Conservation (phyloP, 1,139 yeast species). For the Blastobotrys proliferans region DNA sequence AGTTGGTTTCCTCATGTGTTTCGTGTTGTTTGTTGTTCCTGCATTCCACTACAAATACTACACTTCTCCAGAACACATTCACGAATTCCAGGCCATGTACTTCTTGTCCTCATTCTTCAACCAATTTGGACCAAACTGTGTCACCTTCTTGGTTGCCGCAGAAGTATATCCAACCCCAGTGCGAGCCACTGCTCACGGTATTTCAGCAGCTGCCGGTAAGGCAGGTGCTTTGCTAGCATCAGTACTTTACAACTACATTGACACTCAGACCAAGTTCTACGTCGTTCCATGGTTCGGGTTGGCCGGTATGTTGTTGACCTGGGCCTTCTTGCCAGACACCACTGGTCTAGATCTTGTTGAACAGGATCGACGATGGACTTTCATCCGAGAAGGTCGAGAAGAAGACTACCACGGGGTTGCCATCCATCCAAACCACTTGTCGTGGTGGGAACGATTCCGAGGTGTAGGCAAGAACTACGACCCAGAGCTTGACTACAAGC, state of each 20-base stretch:
- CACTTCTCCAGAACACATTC: constrained; percentile 39
- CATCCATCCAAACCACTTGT: constrained; percentile 35
- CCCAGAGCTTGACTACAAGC: constrained; percentile 38
- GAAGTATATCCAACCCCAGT: constrained; percentile 96
- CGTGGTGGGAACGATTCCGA: constrained; percentile 36
- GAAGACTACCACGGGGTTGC: constrained; percentile 40
- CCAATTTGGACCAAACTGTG: constrained; percentile 84
- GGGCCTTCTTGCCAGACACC: constrained; percentile 36
- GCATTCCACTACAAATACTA: constrained; percentile 59
- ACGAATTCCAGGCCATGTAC: constrained; percentile 59
- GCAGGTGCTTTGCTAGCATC: constrained; percentile 96
- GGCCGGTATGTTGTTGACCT: constrained; percentile 35
- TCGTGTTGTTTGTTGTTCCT: constrained; percentile 54
- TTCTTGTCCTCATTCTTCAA: constrained; percentile 63
- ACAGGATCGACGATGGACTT: constrained; percentile 38
- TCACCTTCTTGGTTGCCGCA: constrained; percentile 95
- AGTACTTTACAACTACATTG: constrained; percentile 45
- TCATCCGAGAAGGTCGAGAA: constrained; percentile 33
- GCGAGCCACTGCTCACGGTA: constrained; percentile 98
- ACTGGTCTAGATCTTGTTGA: constrained; percentile 38
- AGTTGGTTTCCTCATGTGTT: constrained; percentile 56
- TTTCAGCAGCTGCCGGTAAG: constrained; percentile 95
- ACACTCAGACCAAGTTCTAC: constrained; percentile 34
- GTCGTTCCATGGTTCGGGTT: constrained; percentile 40
- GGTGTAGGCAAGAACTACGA: constrained; percentile 37